Evolutionary conservation across 2,329 filamentous ascomycete species (phyloP).

Genomic region (Pyrenochaeta sp.): DNA sequence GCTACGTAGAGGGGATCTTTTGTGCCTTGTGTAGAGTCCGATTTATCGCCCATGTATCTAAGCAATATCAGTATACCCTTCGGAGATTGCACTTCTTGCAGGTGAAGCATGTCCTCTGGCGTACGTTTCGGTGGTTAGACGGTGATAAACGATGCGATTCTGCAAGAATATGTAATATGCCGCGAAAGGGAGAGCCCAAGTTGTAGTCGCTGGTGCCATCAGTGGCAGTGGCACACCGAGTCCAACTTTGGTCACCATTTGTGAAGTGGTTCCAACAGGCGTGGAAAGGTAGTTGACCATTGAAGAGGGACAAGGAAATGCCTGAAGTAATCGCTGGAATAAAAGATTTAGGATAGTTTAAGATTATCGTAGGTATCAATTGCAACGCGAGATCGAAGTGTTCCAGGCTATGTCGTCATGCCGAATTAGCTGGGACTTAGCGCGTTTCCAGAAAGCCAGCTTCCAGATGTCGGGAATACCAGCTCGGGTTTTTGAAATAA

Average conservation of each 20-base stretch:
- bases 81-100: too few relatives aligned
- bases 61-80: slow-evolving; percentile 11
- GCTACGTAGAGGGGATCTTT: slow-evolving; percentile 46
- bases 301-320: neutral
- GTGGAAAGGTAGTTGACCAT: slow-evolving; percentile 25
- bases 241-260: slow-evolving; percentile 42
- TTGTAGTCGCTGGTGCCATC: slow-evolving; percentile 47
- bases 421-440: slow-evolving; percentile 14
- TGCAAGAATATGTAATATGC: slow-evolving; percentile 53
- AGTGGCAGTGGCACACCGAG: slow-evolving; percentile 42
- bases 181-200: slow-evolving; percentile 52
- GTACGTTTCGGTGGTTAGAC: slow-evolving; percentile 42
- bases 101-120: too few relatives aligned
- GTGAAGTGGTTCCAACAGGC: slow-evolving; percentile 14
- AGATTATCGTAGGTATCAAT: neutral
- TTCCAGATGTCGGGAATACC: neutral
- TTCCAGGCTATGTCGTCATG: slow-evolving; percentile 20
- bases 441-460: slow-evolving; percentile 5
- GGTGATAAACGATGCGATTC: slow-evolving; percentile 47
- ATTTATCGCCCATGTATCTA: slow-evolving; percentile 37
- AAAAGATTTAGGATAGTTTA: slow-evolving; percentile 3
- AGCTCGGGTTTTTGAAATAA: too few relatives aligned
- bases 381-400: too few relatives aligned
- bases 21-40: slow-evolving; percentile 16
- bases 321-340: neutral